Evolutionary conservation across 1,284 basidiomycete genomes (phyloP), one percentile per base, ranked within the genome.

Genomic region (Mycena sp.): DNA sequence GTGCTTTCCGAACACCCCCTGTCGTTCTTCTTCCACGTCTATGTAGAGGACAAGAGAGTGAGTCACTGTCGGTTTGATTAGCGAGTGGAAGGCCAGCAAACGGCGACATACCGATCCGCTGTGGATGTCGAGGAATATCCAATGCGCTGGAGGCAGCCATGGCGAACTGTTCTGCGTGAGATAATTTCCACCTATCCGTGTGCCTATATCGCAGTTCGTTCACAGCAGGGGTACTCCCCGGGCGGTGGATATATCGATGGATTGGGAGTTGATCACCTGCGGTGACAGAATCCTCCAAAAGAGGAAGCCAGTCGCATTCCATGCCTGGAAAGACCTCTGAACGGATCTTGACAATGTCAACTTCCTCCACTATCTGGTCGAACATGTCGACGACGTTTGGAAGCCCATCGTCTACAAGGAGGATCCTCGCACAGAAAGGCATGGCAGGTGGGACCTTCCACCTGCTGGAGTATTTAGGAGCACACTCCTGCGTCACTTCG

Each of bases 11-110:
- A 54, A 54, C 41, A 54, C 51, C 23, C 51, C 51, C 38, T 29
- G 35, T 25, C 38, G 51, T 53, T 53, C 38, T 43, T 43, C 41
- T 30, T 53, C 51, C 26, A 53, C 38, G 38, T 54, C 52, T 23
- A 54, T 35, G 29, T 54, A 35, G 41, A 54, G 29, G 21, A 54
- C 41, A 35, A 54, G 29, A 35, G 14, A 54, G 6, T 54, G 52
- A 21, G 54, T 56, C 16, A 45, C 54, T 56, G 44, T 38, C 16
- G 14, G 17, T 46, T 38, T 40, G 17, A 40, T 40, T 40, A 40
- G 38, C 38, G 16, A 40, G 38, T 40, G 38, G 10, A 40, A 40
- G 38, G 38, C 38, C 38, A 40, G 38, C 17, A 40, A 40, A 40
- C 17, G 38, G 17, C 38, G 38, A 40, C 38, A 40, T 40, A 40